phyloP scores from a whole-genome alignment of 2,329 filamentous ascomycete species.

The Graphilbum sp. region DNA sequence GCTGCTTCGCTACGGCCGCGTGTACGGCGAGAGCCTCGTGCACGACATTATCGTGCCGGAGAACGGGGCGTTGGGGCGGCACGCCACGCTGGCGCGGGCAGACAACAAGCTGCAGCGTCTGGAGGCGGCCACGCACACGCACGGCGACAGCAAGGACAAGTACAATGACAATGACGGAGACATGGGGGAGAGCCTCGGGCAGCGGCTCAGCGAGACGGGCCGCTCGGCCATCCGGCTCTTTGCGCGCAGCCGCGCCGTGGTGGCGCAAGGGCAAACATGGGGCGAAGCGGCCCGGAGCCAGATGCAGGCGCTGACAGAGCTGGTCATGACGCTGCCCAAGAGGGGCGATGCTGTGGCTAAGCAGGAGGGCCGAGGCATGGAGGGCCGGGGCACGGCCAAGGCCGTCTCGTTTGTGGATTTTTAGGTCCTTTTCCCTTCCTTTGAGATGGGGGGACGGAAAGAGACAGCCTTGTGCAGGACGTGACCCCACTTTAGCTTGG shows the following conservation, averaged over 20 bases:
- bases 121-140: no score
- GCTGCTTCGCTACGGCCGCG: constrained; percentile 9
- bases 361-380: no score
- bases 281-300: constrained; percentile 8
- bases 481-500: constrained; percentile 1
- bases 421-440: no score
- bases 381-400: not conserved
- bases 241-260: constrained; percentile 5
- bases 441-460: no score
- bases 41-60: constrained; percentile 9
- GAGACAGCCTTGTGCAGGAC: not conserved
- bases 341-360: no score
- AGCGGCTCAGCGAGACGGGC: constrained; percentile 7
- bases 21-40: constrained; percentile 9
- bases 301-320: constrained; percentile 6
- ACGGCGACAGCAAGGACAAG: no score
- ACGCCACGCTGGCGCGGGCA: no score
- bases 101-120: no score
- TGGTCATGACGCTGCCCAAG: constrained; percentile 6
- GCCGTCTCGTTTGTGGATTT: constrained; percentile 5
- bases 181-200: not conserved
- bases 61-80: not conserved
- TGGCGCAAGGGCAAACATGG: constrained; percentile 7
- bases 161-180: not conserved
- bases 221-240: constrained; percentile 8